These are phyloP conservation scores for Glycyrrhiza uralensis DNA, from an alignment of 306 rosid genomes.

Conservation along the genomic window DNA sequence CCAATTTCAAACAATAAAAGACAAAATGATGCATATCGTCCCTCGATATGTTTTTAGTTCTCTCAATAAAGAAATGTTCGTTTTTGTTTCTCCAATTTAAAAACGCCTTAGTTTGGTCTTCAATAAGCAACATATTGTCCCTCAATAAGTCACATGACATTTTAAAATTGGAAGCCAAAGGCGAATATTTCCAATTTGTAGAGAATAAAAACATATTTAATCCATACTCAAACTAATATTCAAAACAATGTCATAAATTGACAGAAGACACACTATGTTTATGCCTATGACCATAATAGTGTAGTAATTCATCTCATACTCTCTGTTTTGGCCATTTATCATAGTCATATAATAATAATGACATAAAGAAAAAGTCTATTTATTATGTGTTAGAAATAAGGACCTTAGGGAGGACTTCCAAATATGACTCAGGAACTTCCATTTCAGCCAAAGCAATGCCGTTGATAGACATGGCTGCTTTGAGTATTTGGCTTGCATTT, in stretches of 20 bases:
- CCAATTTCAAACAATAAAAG: too few species aligned
- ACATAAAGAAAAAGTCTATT: not conserved
- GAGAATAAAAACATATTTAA: too few species aligned
- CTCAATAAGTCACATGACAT: too few species aligned
- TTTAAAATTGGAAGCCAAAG: too few species aligned
- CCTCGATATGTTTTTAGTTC: too few species aligned
- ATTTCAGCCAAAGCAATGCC: constrained; percentile 69
- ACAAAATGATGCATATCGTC: too few species aligned
- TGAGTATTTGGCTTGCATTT: constrained; percentile 71
- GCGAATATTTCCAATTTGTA: too few species aligned
- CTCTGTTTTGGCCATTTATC: not conserved
- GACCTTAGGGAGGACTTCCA: constrained; percentile 86
- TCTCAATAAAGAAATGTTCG: too few species aligned
- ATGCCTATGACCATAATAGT: too few species aligned
- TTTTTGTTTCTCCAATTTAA: too few species aligned
- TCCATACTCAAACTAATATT: not conserved
- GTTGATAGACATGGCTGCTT: constrained; percentile 91
- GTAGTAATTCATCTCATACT: not conserved
- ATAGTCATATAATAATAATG: not conserved
- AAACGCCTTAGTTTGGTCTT: too few species aligned
- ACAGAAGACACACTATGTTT: not conserved
- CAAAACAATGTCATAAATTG: constrained; percentile 3
- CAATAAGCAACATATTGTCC: too few species aligned
- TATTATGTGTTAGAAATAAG: not conserved
- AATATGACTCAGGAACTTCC: constrained; percentile 88